Evolutionary conservation across 306 rosid species (phyloP), one percentile per base, ranked within the genome.

Genomic region (Rosa lucieae): DNA sequence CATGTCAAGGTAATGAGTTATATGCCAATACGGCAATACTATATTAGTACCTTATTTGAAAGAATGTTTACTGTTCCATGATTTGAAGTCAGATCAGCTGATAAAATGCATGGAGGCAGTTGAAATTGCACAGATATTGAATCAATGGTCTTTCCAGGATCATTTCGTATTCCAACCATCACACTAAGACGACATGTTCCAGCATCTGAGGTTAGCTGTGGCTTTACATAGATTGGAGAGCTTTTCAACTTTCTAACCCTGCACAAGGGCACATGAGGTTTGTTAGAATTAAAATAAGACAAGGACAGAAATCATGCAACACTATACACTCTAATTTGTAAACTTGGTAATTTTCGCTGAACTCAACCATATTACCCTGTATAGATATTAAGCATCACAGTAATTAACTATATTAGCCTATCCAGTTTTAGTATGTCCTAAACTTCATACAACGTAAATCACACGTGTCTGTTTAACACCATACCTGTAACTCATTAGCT

Each of bases 401-500:
- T 26, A 43, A 43, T 69, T 44, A 10, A 70, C 43, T 2, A 23
- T n/a, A 69, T 69, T 32, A 32, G 10, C 53, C 58, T 10, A 7
- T 11, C 63, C 39, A 48, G 80, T 51, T 65, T 46, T 35, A 65
- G 65, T 18, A 48, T 35, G 7, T 35, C 39, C 9, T 10, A 46
- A 21, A 75, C 40, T 75, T 14, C 10, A 23, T 74, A 18, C 29
- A 77, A 48, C 53, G 73, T 73, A 65, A 48, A 47, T 56, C 3
- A 10, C 29, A n/a, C 42, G 49, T 11, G 58, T 70, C 40, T 51
- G 23, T 35, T 39, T 26, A 42, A 63, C 42, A 77, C 72, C 74
- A 5, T 77, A 95, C 99, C 99, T 95, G 89, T 93, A 95, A 86
- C 89, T 90, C 98, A 93, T 83, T 37, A 95, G 94, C 88, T 95